Base-by-base conservation (phyloP, 139 green algal species). In the Nannochloris sp. region DNA sequence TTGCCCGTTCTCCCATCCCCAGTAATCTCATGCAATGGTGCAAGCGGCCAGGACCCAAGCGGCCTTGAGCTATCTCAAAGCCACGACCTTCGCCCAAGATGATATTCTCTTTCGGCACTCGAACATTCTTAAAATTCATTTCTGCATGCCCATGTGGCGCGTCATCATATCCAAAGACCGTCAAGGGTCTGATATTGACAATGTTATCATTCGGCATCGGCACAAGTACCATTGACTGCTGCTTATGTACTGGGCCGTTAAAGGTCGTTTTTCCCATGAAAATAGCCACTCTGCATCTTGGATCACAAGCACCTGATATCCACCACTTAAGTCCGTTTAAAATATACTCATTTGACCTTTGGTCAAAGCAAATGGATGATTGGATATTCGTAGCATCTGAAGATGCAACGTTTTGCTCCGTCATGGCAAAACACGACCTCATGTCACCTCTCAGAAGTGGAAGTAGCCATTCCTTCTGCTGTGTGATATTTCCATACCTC, bases 11-110 rank as follows among this genome's bases (percentile, higher is more conserved):
- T 1, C 73, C 89, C 75, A 84, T 81, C 18, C 92, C 90, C 14
- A 98, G 75, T 23, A 92, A 53, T 9, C 94, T 85, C 92, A 97
- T 97, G 84, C 94, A 99, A 83, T 99, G 94, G 77, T 99, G 94
- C 67, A 99, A 76, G n/a, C 94, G 79, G 0, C 94, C 94, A 1
- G 94, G 94, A 7, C 94, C 94, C 58, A 99, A 76, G 5, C 94
- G 82, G 3, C 90, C 85, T 75, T 97, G 90, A n/a, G 93, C 93
- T 44, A 99, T 96, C 80, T 98, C 93, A 69, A 99, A 99, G 31
- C 93, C 93, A 11, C 88, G 80, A 1, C 93, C 93, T 71, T 94
- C 85, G 3, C 90, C 90, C 51, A 89, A 70, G 9, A 89, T 68
- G 48, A 89, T 66, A 66, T 76, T 82, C 56, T 24, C 44, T 4